A percentile compares a stretch with the other conserved stretches of the same genome.
Conservation (phyloP, 2,329 filamentous ascomycete species). For the Helotiales sp. region DNA sequence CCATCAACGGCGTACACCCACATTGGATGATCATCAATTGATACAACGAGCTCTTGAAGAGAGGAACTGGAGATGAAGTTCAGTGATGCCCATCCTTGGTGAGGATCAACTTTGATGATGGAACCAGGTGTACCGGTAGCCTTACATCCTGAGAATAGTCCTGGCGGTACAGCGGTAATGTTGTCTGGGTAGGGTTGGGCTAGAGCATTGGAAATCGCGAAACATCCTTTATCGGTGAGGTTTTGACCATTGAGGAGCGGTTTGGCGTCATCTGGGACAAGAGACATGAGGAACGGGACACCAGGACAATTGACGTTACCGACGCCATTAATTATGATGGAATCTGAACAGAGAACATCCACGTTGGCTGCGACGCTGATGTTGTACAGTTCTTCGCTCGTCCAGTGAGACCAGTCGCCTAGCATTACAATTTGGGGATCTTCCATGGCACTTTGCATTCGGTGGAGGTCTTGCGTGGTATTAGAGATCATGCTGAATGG, state of each 20-base stretch:
- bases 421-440: slow-evolving; percentile 17
- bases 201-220: slow-evolving; percentile 13
- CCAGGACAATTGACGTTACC: slow-evolving; percentile 26
- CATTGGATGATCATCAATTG: slow-evolving; percentile 45
- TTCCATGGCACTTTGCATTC: slow-evolving; percentile 10
- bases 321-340: slow-evolving; percentile 27
- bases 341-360: slow-evolving; percentile 22
- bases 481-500: slow-evolving; percentile 20
- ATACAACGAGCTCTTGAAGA: slow-evolving; percentile 32
- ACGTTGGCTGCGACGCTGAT: slow-evolving; percentile 13
- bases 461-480: not conserved
- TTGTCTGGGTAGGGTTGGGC: slow-evolving; percentile 30
- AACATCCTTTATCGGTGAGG: slow-evolving; percentile 35
- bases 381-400: slow-evolving; percentile 13
- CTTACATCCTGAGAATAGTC: slow-evolving; percentile 28
- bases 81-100: slow-evolving; percentile 37
- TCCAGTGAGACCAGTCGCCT: slow-evolving; percentile 25
- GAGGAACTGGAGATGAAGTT: slow-evolving; percentile 40
- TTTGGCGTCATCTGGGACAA: slow-evolving; percentile 8
- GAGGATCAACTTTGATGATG: slow-evolving; percentile 36
- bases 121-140: slow-evolving; percentile 31
- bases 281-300: slow-evolving; percentile 11
- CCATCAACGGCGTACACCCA: slow-evolving; percentile 46
- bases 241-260: slow-evolving; percentile 9
- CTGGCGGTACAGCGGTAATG: slow-evolving; percentile 25